phyloP scores from a whole-genome alignment of 2,329 filamentous ascomycete genomes.

The Microcyclospora pomicola region DNA sequence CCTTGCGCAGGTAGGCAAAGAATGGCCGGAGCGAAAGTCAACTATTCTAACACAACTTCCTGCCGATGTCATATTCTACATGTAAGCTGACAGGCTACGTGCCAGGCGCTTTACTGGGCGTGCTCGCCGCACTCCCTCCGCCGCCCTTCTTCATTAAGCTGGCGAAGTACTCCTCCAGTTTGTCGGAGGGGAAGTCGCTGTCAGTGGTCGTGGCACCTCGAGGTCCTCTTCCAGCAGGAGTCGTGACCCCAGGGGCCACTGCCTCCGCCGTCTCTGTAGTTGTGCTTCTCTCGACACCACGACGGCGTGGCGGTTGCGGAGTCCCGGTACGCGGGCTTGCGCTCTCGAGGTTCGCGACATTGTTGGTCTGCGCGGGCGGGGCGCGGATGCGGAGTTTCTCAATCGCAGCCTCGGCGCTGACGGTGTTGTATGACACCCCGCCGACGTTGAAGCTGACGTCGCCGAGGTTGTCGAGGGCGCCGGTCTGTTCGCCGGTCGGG shows the following conservation, averaged over 20 bases:
- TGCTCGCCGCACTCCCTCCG: conserved; percentile 8
- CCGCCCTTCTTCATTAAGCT: conserved; percentile 42
- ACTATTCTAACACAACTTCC: too few species aligned
- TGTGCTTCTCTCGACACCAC: too few species aligned
- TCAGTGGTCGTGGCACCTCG: conserved; percentile 11
- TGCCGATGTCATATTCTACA: too few species aligned
- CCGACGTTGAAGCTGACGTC: conserved; percentile 71
- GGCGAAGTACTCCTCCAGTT: conserved; percentile 46
- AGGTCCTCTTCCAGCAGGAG: neutral
- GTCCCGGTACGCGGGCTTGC: conserved; percentile 5
- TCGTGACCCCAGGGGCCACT: conserved; percentile 2
- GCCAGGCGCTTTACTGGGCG: conserved; percentile 5
- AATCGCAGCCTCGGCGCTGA: conserved; percentile 19
- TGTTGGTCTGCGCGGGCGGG: conserved; percentile 2
- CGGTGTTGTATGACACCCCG: conserved; percentile 55
- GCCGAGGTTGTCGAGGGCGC: conserved; percentile 20
- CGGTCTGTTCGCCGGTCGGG: conserved; percentile 24
- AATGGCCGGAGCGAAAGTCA: too few species aligned
- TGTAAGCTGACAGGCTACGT: too few species aligned
- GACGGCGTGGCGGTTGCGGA: conserved; percentile 10
- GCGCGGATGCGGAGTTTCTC: conserved; percentile 17
- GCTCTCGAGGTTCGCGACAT: neutral
- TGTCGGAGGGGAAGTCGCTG: conserved; percentile 39
- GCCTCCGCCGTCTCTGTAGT: conserved; percentile 5
- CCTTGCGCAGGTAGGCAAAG: too few species aligned